Evolutionary conservation across 2,329 filamentous ascomycete genomes (phyloP), one percentile per base, ranked within the genome.

Genomic region (Juglanconis sp.): DNA sequence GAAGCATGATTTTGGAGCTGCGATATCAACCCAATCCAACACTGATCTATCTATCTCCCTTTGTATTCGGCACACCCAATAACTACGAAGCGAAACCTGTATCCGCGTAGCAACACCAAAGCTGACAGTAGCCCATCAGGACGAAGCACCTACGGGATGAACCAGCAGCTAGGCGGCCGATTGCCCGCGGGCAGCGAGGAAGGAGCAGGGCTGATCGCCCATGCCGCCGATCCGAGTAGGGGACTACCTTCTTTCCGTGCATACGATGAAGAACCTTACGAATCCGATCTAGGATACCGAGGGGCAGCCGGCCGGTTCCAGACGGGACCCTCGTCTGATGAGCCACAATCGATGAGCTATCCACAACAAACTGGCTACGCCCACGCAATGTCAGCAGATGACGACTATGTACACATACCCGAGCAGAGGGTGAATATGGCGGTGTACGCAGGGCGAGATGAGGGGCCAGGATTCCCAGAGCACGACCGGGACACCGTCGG

Each of bases 181-280:
- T 56, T 47, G 17, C 48, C 42, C 35, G 56, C 50, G 7, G 59
- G 64, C 6, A 66, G 63, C 46, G 69, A 72, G 48, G 71, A 73
- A 52, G 65, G 65, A 2, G 69, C 69, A 8, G 70, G 67, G 4
- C 60, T 73, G 44, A 73, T 73, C 10, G 66, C 68, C 7, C 69
- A 78, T 58, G 76, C 75, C 1, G 68, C 68, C 24, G 69, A 70
- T 59, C 67, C 69, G 17, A 58, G 58, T 59, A 62, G 51, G 48
- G 52, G 30, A 44, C 30, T 31, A 34, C 46, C 61, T 57, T 57
- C 61, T 17, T 31, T 47, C 51, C 57, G 55, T 63, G 68, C 50
- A 15, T 61, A 65, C 51, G 53, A 64, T 17, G 55, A 64, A 17
- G 53, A 65, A 42, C 51, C 64, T 69, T 62, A 60, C 61, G 47